Evolutionary conservation across 495 filamentous ascomycete genomes (phyloP), one percentile per base, ranked within the genome.

Genomic region (Corynascus novoguineensis): DNA sequence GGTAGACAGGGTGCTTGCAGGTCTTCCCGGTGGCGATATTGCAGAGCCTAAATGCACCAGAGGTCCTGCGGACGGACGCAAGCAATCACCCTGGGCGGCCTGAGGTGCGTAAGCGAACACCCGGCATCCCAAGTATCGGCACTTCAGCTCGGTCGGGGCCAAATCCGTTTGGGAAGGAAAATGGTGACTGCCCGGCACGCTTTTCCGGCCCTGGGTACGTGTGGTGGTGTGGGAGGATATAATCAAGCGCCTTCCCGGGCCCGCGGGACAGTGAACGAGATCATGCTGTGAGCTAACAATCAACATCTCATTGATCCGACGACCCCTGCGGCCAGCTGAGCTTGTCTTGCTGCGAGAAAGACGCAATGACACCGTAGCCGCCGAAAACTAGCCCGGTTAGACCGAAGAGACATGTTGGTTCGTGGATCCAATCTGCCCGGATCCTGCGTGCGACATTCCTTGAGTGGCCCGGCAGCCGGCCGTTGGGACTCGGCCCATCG

Each of bases 11-110:
- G 25, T 29, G 37, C 28, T 14, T 37, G 29, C 53, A 28, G 31
- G 29, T n/a, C 22, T 42, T 21, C 54, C 35, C 15, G 32, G 45
- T 11, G 24, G 44, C 17, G 12, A 50, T 4, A 11, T 22, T 17
- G 37, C 35, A 50, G 54, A 41, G 54, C 45, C 54, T 57, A 57
- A 57, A 57, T 57, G 15, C 28, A 17, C 27, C 5, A 34, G 22
- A 35, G 42, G 37, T 25, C 31, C 31, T 21, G 37, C 31, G 1
- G 25, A 37, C 31, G 1, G 25, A 44, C 34, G 50, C 50, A 44
- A 3, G 37, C 17, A 44, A 53, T 52, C 50, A 24, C 29, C 3
- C 10, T 14, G 14, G 24, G 4, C n/a, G n/a, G n/a, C n/a, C n/a
- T n/a, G n/a, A n/a, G 50, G 21, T 5, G n/a, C 15, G 37, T 29